Conservation (phyloP, 345 rosid genomes). For the Gossypium longicalyx region DNA sequence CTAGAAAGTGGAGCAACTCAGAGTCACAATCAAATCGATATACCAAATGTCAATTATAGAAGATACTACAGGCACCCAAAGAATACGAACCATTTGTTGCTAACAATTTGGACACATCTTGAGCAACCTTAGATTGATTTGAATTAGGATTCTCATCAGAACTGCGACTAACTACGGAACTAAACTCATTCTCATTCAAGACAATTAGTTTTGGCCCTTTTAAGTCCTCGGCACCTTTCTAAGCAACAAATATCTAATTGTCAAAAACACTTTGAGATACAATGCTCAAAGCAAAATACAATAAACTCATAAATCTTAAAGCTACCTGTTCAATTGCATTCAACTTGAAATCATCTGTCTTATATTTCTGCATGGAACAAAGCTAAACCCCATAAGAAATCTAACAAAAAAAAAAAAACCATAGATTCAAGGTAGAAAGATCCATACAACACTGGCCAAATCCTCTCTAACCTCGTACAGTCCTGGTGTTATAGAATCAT, state of each 20-base stretch:
- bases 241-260: slow-evolving; percentile 1
- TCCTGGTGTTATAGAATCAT: slow-evolving; percentile 46
- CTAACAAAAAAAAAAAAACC: neutral
- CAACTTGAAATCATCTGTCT: slow-evolving; percentile 42
- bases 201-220: slow-evolving; percentile 64
- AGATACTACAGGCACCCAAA: neutral
- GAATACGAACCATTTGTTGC: slow-evolving; percentile 43
- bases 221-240: slow-evolving; percentile 63
- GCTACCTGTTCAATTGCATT: slow-evolving; percentile 58
- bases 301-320: slow-evolving; percentile 2
- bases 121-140: slow-evolving; percentile 25
- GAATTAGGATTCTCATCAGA: slow-evolving; percentile 25
- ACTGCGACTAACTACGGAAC: slow-evolving; percentile 34
- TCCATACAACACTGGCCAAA: slow-evolving; percentile 51
- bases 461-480: slow-evolving; percentile 60
- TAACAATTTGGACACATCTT: slow-evolving; percentile 17
- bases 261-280: slow-evolving; percentile 5
- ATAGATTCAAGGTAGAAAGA: slow-evolving; percentile 10
- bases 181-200: slow-evolving; percentile 46
- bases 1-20: slow-evolving; percentile 7
- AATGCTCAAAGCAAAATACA: neutral
- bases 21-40: slow-evolving; percentile 9
- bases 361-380: slow-evolving; percentile 56
- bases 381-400: neutral
- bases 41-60: neutral